Evolutionary conservation across 352 stramenopile species (phyloP), one percentile per base, ranked within the genome.

Genomic region (Peronospora destructor): DNA sequence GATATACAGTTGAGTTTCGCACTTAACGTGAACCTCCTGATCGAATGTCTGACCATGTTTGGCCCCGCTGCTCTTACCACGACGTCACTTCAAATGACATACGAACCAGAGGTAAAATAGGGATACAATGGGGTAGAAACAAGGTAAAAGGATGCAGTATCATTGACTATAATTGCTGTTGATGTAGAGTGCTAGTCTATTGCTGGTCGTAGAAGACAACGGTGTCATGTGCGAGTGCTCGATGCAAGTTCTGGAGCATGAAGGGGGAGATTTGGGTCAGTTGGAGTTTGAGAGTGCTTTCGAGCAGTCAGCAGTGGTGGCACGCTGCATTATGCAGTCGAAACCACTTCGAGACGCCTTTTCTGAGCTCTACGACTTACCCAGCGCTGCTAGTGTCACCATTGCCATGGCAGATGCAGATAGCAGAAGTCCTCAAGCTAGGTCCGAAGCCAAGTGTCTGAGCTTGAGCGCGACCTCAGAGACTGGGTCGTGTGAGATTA

Each of bases 41-140:
- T 93, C 47, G 83, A 93, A 53, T 87, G 79, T 45, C 47, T 93
- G 42, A 85, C 73, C 26, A 86, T 93, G 49, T 93, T 93, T 56
- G 83, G 83, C 0, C 61, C 73, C 6, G 49, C 66, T 12, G 68
- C 77, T 40, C 54, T 91, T 28, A 46, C 64, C 4, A 89, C 76
- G n/a, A 90, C 79, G 44, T 89, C 83, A 14, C 48, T 93, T 29
- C 73, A 71, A 6, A 66, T 90, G 68, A 84, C 68, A 19, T 93
- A 91, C 56, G 63, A 73, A 26, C 64, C 69, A 6, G 59, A 77
- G 61, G 67, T 80, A 61, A 26, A 44, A 35, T 44, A 10, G 17
- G n/a, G 14, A 33, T 4, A 12, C 13, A 25, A 35, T 21, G 3
- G 19, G 3, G 19, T 21, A 21, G 8, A 47, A 35, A 9, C 33